Conservation (phyloP, 2,329 filamentous ascomycete genomes). For the Alternaria brassicicola region DNA sequence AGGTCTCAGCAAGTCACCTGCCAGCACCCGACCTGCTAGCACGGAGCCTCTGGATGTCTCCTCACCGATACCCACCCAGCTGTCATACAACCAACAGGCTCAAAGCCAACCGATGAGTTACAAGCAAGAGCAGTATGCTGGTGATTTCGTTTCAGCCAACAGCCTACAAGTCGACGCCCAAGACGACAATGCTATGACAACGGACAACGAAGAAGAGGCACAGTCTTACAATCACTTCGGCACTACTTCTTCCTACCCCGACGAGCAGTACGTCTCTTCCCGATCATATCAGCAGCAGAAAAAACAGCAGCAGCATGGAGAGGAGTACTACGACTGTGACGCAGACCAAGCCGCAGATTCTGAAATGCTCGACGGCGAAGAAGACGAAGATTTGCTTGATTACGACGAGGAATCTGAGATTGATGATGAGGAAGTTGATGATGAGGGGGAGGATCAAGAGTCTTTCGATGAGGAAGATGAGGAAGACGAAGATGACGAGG, state of each 20-base stretch:
- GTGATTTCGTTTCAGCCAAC: slow-evolving; percentile 14
- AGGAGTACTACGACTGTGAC: background rate
- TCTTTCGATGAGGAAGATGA: slow-evolving; percentile 21
- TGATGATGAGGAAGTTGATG: slow-evolving; percentile 9
- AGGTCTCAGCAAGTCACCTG: slow-evolving; percentile 22
- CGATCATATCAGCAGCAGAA: background rate
- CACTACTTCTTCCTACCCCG: slow-evolving; percentile 3
- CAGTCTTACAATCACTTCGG: slow-evolving; percentile 9
- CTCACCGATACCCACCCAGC: slow-evolving; percentile 32
- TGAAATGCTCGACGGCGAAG: slow-evolving; percentile 20
- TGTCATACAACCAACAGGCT: slow-evolving; percentile 23
- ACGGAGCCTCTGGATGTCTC: slow-evolving; percentile 30
- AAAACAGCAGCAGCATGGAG: background rate
- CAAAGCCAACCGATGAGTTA: slow-evolving; percentile 10
- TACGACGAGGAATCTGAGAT: slow-evolving; percentile 2
- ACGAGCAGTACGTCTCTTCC: background rate
- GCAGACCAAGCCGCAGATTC: slow-evolving; percentile 20
- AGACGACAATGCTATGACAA: slow-evolving; percentile 12
- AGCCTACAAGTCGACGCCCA: slow-evolving; percentile 17
- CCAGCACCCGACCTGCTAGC: slow-evolving; percentile 20
- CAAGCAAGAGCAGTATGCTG: slow-evolving; percentile 15
- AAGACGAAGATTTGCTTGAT: slow-evolving; percentile 9
- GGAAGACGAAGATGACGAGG: slow-evolving; percentile 11
- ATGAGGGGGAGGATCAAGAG: slow-evolving; percentile 7
- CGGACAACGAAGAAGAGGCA: slow-evolving; percentile 19